Percentiles rank a stretch among this genome's conserved stretches.
phyloP scores from a whole-genome alignment of 2,329 filamentous ascomycete species.

The Cytospora piceicola region DNA sequence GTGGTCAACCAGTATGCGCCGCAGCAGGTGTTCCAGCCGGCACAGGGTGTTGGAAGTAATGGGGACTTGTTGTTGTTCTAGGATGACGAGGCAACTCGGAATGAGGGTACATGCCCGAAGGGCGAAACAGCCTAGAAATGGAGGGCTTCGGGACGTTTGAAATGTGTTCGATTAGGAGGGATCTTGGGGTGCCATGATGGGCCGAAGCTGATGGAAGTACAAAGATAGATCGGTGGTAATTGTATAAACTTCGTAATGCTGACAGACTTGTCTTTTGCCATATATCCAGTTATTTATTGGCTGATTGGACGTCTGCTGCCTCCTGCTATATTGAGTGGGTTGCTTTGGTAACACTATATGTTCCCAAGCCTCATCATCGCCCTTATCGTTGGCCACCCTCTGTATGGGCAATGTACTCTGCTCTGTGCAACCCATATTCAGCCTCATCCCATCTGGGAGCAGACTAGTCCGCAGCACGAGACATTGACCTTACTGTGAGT shows the following conservation, averaged over 20 bases:
- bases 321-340: not conserved
- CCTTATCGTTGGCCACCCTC: not conserved
- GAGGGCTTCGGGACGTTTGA: not conserved
- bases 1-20: constrained; percentile 84
- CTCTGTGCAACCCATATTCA: not conserved
- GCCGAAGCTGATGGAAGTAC: not conserved
- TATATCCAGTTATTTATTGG: not conserved
- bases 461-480: no score
- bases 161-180: not conserved
- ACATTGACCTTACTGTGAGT: no score
- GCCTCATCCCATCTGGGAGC: no score
- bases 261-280: not conserved
- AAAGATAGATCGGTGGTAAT: constrained; percentile 7
- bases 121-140: not conserved
- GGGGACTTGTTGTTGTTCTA: constrained; percentile 73
- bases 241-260: not conserved
- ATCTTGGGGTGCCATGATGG: not conserved
- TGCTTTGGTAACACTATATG: no score
- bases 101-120: not conserved
- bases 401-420: not conserved
- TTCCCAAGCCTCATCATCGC: not conserved
- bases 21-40: constrained; percentile 74
- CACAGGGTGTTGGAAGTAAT: constrained; percentile 65
- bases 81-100: constrained; percentile 14
- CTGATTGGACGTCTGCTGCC: not conserved